Conservation (phyloP, 257 asterid species). For the Nicotiana knightiana region DNA sequence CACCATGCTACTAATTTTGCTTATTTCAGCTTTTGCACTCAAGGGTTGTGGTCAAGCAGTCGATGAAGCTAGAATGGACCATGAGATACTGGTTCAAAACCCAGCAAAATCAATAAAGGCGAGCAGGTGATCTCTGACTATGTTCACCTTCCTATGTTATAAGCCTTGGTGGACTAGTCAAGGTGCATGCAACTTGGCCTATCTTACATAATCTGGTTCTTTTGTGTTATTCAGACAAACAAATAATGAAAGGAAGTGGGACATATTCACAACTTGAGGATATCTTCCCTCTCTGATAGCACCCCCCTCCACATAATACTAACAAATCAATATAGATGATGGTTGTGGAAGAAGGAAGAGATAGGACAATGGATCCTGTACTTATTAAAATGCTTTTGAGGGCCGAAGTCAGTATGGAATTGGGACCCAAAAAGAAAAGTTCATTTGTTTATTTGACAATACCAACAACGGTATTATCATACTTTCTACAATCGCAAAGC, state of each 20-base stretch:
- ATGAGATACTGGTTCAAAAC: background rate
- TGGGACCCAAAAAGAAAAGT: background rate
- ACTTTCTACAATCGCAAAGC: background rate
- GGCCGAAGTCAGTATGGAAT: background rate
- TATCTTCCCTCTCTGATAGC: background rate
- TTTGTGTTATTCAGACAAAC: background rate
- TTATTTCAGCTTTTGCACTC: background rate
- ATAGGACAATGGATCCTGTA: background rate
- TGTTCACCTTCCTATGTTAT: too few species aligned
- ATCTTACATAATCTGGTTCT: background rate
- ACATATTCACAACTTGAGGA: background rate
- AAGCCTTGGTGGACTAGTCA: background rate
- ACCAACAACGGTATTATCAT: background rate
- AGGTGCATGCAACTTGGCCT: background rate
- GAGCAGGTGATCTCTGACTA: background rate
- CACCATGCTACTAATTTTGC: background rate
- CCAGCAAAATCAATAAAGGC: background rate
- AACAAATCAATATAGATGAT: background rate
- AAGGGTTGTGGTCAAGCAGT: background rate
- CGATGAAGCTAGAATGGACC: background rate
- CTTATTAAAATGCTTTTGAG: background rate
- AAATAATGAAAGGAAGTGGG: background rate
- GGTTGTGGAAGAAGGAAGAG: background rate
- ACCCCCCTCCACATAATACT: background rate
- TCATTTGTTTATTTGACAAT: background rate